Conservation (phyloP, 1,284 basidiomycete genomes). For the Afroboletus lepidellus region DNA sequence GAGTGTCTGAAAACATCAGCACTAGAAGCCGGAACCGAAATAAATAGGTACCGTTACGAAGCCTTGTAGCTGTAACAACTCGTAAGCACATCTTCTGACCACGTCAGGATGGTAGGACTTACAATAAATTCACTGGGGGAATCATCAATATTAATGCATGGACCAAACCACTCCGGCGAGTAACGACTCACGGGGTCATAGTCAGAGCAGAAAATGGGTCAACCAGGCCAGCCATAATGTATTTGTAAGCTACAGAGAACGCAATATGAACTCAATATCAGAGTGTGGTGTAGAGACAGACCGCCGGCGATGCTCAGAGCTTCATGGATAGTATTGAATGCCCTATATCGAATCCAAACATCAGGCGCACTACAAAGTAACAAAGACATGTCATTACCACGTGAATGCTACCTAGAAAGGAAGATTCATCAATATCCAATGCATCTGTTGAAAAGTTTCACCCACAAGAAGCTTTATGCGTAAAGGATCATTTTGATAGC, state of each 20-base stretch:
- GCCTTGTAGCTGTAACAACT: slow-evolving; percentile 1
- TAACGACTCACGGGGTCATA: neutral
- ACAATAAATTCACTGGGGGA: slow-evolving; percentile 15
- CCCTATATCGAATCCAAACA: neutral
- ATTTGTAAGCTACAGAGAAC: neutral
- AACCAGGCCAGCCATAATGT: neutral
- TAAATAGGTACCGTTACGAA: slow-evolving; percentile 5
- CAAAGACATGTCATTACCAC: neutral
- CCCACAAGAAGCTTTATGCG: neutral
- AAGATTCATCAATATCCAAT: neutral
- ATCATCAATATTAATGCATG: neutral
- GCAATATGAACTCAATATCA: neutral
- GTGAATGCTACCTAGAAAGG: neutral
- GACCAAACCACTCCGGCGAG: neutral
- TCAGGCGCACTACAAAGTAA: neutral
- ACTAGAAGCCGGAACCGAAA: neutral
- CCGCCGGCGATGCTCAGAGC: slow-evolving; percentile 2
- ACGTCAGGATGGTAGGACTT: neutral
- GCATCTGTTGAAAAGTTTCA: neutral
- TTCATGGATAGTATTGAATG: slow-evolving; percentile 1
- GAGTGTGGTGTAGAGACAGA: neutral
- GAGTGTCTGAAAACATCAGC: neutral
- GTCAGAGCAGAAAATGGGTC: neutral
- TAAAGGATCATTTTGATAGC: neutral
- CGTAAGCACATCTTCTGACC: neutral